Evolutionary conservation across 306 rosid species (phyloP), one percentile per base, ranked within the genome.

Genomic region (Acmispon strigosus): DNA sequence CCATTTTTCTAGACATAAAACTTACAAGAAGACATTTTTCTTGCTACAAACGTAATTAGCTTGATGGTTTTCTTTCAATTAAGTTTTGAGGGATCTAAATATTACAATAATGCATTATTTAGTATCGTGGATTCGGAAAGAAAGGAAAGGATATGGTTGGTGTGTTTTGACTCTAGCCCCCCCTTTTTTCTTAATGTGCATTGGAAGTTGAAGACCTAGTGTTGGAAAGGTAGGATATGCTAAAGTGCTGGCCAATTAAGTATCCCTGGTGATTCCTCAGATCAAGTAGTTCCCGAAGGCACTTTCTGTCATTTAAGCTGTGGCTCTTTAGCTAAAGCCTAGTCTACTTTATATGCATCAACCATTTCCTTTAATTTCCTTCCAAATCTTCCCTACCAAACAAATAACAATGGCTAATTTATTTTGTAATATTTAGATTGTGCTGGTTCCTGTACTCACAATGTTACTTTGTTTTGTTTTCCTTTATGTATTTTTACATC

Each of bases 11-110:
- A 27, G 2, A 27, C 2, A 27, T 27, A 27, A 27, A 27, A 27
- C 3, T 27, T 27, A 27, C 4, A 27, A 22, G 2, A 27, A 27
- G 32, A 39, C 32, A 22, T 24, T 39, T 68, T 69, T 49, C 24
- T 59, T 76, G 62, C 75, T 24, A 52, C 58, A 36, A 42, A 42
- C 7, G 49, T 12, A 68, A 61, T 42, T 51, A 59, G n/a, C 37
- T 60, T 61, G 42, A 49, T 60, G 62, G 51, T 42, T 47, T 32
- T 60, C 61, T 72, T 47, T 48, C 29, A 20, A 18, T 34, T 45
- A 27, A 60, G 61, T 27, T 19, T 62, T 0, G 3, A 62, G 22
- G 12, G n/a, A 14, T 62, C 54, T 62, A 14, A 58, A 62, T 51
- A 15, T 52, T 73, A 51, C 22, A 52, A 53, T 27, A 24, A 41